phyloP scores from a whole-genome alignment of 148 eudicot genomes.

The Chenopodium quinoa region DNA sequence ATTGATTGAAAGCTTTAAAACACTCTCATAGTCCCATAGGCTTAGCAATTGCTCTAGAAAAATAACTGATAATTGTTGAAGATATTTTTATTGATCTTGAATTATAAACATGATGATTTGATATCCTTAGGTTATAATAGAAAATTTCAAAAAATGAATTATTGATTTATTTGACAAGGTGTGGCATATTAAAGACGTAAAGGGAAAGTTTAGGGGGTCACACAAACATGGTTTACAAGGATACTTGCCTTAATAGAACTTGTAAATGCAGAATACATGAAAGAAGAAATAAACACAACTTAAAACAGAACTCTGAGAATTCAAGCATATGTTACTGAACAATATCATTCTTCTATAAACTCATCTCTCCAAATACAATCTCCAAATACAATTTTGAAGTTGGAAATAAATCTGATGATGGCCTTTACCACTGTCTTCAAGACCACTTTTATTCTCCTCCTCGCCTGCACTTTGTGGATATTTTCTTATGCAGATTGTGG shows the following conservation, averaged over 20 bases:
- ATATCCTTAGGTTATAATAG: no score
- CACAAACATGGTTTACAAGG: slow-evolving; percentile 1
- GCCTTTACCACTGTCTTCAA: background rate
- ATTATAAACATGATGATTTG: no score
- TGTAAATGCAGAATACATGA: background rate
- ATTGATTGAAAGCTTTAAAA: no score
- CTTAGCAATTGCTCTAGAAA: no score
- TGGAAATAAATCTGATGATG: background rate
- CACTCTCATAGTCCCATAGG: no score
- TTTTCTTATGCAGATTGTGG: slow-evolving; percentile 3
- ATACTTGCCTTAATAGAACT: slow-evolving; percentile 1
- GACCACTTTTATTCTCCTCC: background rate
- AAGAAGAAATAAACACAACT: no score
- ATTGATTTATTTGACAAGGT: no score
- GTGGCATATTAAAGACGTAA: background rate
- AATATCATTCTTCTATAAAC: background rate
- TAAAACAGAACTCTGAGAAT: no score
- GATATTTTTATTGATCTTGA: no score
- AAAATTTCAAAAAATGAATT: no score
- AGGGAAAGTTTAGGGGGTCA: background rate
- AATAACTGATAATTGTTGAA: no score
- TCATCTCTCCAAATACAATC: no score
- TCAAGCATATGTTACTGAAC: background rate
- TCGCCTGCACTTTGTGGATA: slow-evolving; percentile 14
- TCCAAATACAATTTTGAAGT: background rate